Evolutionary conservation across 116 monocot species (phyloP).

Genomic region (Iris pallida): DNA sequence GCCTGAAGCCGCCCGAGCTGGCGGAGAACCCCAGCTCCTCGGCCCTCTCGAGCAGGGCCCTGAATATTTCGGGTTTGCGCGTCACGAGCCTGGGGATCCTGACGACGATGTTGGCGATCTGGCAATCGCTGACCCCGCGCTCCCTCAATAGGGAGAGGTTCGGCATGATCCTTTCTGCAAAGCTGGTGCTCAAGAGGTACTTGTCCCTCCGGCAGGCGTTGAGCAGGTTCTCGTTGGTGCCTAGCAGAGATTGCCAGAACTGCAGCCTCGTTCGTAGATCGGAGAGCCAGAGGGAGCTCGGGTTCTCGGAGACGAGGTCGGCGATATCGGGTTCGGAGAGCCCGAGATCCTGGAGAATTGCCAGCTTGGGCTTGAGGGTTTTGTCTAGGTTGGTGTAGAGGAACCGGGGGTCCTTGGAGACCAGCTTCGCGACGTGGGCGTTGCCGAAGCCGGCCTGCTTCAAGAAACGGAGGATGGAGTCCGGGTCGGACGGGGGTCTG

Average conservation of each 20-base stretch:
- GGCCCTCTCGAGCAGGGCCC: not conserved
- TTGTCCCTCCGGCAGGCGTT: not conserved
- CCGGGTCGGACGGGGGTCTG: conserved; percentile 13
- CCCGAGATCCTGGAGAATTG: conserved; percentile 1
- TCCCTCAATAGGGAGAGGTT: not conserved
- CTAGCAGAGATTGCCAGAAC: conserved; percentile 1
- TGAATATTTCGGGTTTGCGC: not conserved
- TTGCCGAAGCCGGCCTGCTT: conserved; percentile 8
- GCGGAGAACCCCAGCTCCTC: not conserved
- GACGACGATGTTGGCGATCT: not conserved
- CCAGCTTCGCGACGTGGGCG: conserved; percentile 3
- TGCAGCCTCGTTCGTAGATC: not conserved
- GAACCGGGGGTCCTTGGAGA: not conserved
- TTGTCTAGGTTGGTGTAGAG: conserved; percentile 16
- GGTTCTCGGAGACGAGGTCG: not conserved
- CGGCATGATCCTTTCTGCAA: not conserved
- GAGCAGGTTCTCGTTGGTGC: not conserved
- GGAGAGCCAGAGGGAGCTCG: not conserved
- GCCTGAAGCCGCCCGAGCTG: not conserved
- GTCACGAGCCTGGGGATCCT: conserved; percentile 1
- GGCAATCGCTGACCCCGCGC: not conserved
- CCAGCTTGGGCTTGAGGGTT: conserved; percentile 16
- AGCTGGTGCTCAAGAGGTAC: not conserved
- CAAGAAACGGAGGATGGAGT: conserved; percentile 22
- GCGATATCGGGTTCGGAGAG: conserved; percentile 1